These are phyloP conservation scores for Cryptomeria japonica DNA, from an alignment of 75 land plant species.

Conservation along the genomic window DNA sequence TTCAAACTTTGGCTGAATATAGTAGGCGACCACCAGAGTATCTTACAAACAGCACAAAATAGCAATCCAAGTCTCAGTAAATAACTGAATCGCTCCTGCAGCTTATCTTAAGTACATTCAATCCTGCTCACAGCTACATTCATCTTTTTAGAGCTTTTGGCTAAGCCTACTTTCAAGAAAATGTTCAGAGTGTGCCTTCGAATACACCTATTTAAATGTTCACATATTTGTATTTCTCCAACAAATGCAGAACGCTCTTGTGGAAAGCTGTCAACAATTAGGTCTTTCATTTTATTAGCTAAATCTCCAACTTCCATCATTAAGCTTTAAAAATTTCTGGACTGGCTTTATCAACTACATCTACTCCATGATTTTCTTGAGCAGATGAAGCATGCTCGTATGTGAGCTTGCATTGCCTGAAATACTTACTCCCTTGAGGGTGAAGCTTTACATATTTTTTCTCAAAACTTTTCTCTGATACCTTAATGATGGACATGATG, in stretches of 20 bases:
- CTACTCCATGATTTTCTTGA: no score
- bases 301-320: no score
- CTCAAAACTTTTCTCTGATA: not conserved
- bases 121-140: slow-evolving; percentile 21
- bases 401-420: not conserved
- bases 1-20: slow-evolving; percentile 35
- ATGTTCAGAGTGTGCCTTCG: slow-evolving; percentile 6
- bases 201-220: no score
- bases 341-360: no score
- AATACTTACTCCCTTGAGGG: not conserved
- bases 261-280: not conserved
- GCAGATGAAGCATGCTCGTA: no score
- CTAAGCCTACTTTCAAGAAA: slow-evolving; percentile 41
- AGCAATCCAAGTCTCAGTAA: slow-evolving; percentile 45
- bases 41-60: slow-evolving; percentile 21
- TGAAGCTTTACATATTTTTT: not conserved
- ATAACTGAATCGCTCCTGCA: slow-evolving; percentile 59
- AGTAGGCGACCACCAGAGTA: slow-evolving; percentile 34
- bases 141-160: slow-evolving; percentile 36
- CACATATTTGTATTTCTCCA: no score
- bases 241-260: no score
- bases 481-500: not conserved
- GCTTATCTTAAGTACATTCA: slow-evolving; percentile 33
- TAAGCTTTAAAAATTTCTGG: no score
- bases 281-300: not conserved